Evolutionary conservation across 1,284 basidiomycete species (phyloP).

Genomic region (Sporisorium scitamineum): DNA sequence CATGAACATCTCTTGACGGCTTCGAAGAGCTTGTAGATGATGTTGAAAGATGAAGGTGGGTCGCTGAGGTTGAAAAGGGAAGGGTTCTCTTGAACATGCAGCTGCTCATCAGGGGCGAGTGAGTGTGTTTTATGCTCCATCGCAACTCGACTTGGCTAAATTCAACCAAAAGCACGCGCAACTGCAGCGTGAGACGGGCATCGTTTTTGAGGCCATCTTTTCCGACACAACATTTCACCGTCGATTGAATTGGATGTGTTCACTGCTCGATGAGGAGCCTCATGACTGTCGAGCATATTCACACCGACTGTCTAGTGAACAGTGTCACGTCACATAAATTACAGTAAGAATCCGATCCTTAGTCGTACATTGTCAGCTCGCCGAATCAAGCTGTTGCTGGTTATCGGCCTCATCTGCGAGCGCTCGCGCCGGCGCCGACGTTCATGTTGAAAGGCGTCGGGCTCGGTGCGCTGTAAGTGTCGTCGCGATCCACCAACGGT

Average conservation of each 20-base stretch:
- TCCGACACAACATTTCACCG: neutral
- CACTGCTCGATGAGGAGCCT: neutral
- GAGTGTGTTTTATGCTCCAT: neutral
- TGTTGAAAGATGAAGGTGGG: neutral
- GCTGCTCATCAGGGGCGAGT: neutral
- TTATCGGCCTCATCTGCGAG: constrained; percentile 14
- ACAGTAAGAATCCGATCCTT: neutral
- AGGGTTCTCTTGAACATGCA: too few species aligned
- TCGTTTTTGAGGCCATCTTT: neutral
- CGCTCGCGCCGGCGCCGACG: constrained; percentile 13
- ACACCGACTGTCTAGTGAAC: neutral
- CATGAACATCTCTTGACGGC: neutral
- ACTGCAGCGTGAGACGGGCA: too few species aligned
- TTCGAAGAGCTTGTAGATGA: neutral
- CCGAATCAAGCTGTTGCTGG: neutral
- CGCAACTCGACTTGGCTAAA: constrained; percentile 2
- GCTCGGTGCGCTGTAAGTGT: constrained; percentile 61
- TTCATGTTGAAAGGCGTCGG: constrained; percentile 58
- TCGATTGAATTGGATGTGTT: neutral
- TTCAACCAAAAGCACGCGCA: neutral
- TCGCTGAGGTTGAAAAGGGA: neutral
- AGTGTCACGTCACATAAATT: neutral
- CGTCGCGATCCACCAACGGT: constrained; percentile 54
- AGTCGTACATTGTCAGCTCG: neutral
- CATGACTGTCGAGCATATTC: neutral